These are phyloP conservation scores for Xylona heveae DNA, from an alignment of 495 filamentous ascomycete species.

Conservation along the genomic window DNA sequence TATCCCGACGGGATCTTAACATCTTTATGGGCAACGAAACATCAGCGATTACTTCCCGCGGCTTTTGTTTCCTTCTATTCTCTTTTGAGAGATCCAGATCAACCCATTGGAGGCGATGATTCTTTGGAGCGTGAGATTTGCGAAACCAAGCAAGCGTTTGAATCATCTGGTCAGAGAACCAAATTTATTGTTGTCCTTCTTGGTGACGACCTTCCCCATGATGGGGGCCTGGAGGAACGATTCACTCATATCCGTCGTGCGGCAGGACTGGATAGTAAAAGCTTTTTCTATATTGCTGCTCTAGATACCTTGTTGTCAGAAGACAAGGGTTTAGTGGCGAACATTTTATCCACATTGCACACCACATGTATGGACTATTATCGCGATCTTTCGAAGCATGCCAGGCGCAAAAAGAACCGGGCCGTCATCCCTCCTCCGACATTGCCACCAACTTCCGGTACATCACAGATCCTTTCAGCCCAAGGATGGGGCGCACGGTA, in stretches of 20 bases:
- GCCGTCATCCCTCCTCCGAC: slow-evolving; percentile 58
- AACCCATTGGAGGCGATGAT: slow-evolving; percentile 58
- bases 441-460: slow-evolving; percentile 61
- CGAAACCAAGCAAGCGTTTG: slow-evolving; percentile 39
- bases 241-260: slow-evolving; percentile 50
- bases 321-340: slow-evolving; percentile 39
- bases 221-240: slow-evolving; percentile 50
- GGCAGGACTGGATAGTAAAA: slow-evolving; percentile 60
- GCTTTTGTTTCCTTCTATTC: slow-evolving; percentile 57
- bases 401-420: slow-evolving; percentile 60
- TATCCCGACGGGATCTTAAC: slow-evolving; percentile 79
- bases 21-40: slow-evolving; percentile 62
- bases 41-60: slow-evolving; percentile 60
- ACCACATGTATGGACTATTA: slow-evolving; percentile 62
- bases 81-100: slow-evolving; percentile 44
- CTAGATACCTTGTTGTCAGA: slow-evolving; percentile 37
- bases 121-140: slow-evolving; percentile 78
- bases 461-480: slow-evolving; percentile 60
- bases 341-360: slow-evolving; percentile 34
- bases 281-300: slow-evolving; percentile 53
- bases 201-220: slow-evolving; percentile 38
- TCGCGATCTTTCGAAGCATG: slow-evolving; percentile 71
- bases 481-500: slow-evolving; percentile 83
- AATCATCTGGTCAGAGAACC: slow-evolving; percentile 47
- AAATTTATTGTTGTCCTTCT: slow-evolving; percentile 58